Percentiles rank a stretch among this genome's conserved stretches.
Evolutionary conservation across 1,284 basidiomycete species (phyloP).

Genomic region (Stygiomarasmius scandens): DNA sequence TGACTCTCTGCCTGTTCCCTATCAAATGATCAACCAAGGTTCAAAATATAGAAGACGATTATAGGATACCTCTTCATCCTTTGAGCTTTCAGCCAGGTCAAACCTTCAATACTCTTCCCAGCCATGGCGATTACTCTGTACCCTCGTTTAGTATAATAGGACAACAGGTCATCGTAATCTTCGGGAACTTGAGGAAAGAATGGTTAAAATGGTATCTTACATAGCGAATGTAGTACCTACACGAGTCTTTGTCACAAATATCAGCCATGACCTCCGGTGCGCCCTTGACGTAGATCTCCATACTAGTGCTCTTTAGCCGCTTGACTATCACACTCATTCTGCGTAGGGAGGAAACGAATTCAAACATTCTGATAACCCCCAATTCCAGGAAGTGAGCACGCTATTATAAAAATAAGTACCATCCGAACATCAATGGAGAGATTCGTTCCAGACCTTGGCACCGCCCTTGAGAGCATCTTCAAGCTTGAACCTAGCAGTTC

Average conservation of each 20-base stretch:
- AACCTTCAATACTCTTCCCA: constrained; percentile 90
- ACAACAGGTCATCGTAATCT: constrained; percentile 95
- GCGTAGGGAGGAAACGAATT: constrained; percentile 92
- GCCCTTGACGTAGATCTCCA: constrained; percentile 99
- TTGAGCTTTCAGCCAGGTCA: constrained; percentile 98
- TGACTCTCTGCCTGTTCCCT: constrained; percentile 95
- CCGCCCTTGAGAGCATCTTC: constrained; percentile 90
- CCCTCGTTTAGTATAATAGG: constrained; percentile 96
- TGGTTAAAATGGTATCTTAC: constrained; percentile 4
- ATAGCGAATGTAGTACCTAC: constrained; percentile 50
- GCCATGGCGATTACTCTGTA: constrained; percentile 99
- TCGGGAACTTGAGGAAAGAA: constrained; percentile 74
- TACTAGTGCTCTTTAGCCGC: constrained; percentile 88
- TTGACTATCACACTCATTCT: constrained; percentile 99
- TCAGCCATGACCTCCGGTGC: constrained; percentile 98
- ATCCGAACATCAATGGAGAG: neutral
- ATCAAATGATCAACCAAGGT: constrained; percentile 15
- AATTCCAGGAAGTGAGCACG: constrained; percentile 95
- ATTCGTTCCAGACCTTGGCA: constrained; percentile 57
- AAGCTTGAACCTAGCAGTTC: constrained; percentile 84
- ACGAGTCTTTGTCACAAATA: constrained; percentile 88
- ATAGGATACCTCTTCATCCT: constrained; percentile 82
- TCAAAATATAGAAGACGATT: constrained; percentile 3
- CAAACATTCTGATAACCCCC: constrained; percentile 95
- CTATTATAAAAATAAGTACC: constrained; percentile 38